Conservation (phyloP, 2,329 filamentous ascomycete species). For the Annulohypoxylon truncatum region DNA sequence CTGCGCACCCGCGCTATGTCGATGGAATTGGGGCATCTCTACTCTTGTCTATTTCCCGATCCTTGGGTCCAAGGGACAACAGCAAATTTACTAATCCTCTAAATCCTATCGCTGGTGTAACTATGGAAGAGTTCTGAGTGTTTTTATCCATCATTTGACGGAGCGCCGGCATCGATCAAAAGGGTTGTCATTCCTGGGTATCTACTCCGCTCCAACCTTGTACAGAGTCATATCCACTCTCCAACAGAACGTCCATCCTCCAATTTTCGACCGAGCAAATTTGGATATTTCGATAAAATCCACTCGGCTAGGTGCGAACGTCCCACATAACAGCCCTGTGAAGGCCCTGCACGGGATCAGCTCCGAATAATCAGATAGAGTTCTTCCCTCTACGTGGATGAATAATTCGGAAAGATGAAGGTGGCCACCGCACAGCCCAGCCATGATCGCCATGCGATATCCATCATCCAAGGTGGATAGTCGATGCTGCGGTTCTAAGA, state of each 20-base stretch:
- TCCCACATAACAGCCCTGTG: too few relatives aligned
- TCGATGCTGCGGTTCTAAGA: background rate
- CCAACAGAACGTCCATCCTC: background rate
- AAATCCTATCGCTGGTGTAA: background rate
- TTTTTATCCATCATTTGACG: background rate
- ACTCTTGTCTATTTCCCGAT: background rate
- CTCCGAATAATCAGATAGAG: too few relatives aligned
- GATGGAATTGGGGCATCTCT: background rate
- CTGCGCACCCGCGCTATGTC: too few relatives aligned
- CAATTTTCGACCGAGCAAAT: background rate
- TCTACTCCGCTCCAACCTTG: background rate
- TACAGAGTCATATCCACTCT: too few relatives aligned
- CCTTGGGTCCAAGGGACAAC: background rate
- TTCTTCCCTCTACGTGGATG: background rate
- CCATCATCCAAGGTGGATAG: background rate
- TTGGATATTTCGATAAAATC: background rate
- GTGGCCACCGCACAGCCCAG: background rate
- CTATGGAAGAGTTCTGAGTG: background rate
- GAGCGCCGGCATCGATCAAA: too few relatives aligned
- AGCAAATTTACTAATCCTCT: background rate
- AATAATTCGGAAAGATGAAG: background rate
- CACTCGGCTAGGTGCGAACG: background rate
- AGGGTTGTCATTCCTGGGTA: background rate
- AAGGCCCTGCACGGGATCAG: too few relatives aligned
- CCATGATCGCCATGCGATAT: background rate